Evolutionary conservation across 73 alveolate genomes (phyloP).

Genomic region (Tetrahymena borealis): DNA sequence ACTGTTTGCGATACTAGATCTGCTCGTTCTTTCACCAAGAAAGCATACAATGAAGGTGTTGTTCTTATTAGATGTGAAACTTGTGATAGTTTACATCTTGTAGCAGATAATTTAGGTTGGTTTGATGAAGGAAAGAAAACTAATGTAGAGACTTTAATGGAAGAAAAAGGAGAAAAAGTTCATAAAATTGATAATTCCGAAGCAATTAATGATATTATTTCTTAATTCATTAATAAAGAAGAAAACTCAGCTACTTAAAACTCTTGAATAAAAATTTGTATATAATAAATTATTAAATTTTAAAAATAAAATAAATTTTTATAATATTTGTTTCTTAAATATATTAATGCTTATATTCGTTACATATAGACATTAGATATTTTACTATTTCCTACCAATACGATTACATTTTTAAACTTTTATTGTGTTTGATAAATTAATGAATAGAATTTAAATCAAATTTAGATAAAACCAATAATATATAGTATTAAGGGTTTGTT

Average conservation of each 20-base stretch:
- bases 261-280: background rate
- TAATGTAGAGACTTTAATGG: constrained; percentile 64
- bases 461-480: too few relatives aligned
- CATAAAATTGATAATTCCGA: constrained; percentile 22
- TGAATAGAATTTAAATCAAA: too few relatives aligned
- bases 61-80: constrained; percentile 78
- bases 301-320: too few relatives aligned
- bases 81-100: constrained; percentile 76
- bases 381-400: too few relatives aligned
- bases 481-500: too few relatives aligned
- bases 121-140: constrained; percentile 58
- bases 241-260: background rate
- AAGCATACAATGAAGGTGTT: constrained; percentile 78
- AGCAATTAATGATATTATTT: background rate
- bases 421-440: too few relatives aligned
- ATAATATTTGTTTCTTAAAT: too few relatives aligned
- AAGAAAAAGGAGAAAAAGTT: constrained; percentile 51
- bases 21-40: constrained; percentile 24
- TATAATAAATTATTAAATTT: too few relatives aligned
- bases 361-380: too few relatives aligned
- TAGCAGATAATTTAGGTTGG: constrained; percentile 89
- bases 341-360: too few relatives aligned
- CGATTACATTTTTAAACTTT: too few relatives aligned
- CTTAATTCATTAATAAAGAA: background rate
- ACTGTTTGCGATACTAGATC: constrained; percentile 33